phyloP scores from a whole-genome alignment of 345 rosid species.

The Ceriops decandra region DNA sequence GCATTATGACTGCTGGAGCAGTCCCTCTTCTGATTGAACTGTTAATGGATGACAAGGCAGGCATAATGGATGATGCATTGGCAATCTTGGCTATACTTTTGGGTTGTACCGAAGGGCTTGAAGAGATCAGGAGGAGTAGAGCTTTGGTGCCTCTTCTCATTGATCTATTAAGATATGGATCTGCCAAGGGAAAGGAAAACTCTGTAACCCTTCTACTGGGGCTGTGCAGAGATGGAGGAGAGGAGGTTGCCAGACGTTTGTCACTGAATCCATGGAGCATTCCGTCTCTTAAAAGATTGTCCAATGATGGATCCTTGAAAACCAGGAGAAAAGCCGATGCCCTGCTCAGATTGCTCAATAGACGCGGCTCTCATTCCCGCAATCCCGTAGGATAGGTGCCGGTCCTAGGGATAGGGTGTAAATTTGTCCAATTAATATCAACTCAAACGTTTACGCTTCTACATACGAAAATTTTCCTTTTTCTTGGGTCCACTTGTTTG shows the following conservation, averaged over 20 bases:
- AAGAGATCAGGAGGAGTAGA: conserved; percentile 43
- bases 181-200: conserved; percentile 59
- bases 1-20: conserved; percentile 40
- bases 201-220: conserved; percentile 56
- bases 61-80: conserved; percentile 63
- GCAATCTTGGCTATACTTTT: conserved; percentile 42
- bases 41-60: conserved; percentile 61
- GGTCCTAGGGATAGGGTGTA: conserved; percentile 10
- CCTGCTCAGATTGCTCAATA: conserved; percentile 55
- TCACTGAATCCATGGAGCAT: conserved; percentile 57
- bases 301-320: conserved; percentile 52
- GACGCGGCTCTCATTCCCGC: conserved; percentile 53
- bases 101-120: conserved; percentile 47
- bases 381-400: conserved; percentile 29
- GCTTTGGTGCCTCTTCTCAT: conserved; percentile 54
- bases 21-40: conserved; percentile 52
- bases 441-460: neutral
- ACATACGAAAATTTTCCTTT: neutral
- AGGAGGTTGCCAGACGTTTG: conserved; percentile 45
- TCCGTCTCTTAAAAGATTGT: conserved; percentile 61
- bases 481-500: neutral
- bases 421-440: conserved; percentile 22
- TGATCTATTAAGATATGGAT: conserved; percentile 63
- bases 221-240: conserved; percentile 61
- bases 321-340: conserved; percentile 65